phyloP scores from a whole-genome alignment of 805 yeast genomes.

The Zygosaccharomyces siamensis region DNA sequence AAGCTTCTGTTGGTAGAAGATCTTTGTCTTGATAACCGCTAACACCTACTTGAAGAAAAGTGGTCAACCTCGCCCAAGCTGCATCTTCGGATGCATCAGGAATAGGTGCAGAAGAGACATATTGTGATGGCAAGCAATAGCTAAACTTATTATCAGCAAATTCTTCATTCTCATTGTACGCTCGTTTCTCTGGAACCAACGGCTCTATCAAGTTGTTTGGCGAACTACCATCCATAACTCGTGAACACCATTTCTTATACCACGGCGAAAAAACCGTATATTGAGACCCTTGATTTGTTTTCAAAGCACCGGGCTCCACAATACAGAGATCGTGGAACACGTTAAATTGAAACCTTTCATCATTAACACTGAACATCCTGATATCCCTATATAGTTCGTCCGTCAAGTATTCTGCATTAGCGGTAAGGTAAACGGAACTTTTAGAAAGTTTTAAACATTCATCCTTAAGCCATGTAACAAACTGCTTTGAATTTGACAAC shows the following conservation, averaged over 20 bases:
- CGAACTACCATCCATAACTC: slow-evolving; percentile 15
- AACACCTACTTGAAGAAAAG: slow-evolving; percentile 15
- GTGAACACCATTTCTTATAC: slow-evolving; percentile 41
- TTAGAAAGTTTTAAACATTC: slow-evolving; percentile 13
- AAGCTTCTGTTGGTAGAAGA: slow-evolving; percentile 15
- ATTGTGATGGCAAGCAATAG: slow-evolving; percentile 18
- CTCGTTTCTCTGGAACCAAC: not conserved
- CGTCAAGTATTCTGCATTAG: slow-evolving; percentile 35
- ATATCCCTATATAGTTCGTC: slow-evolving; percentile 34
- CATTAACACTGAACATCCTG: slow-evolving; percentile 7
- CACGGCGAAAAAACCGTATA: slow-evolving; percentile 48
- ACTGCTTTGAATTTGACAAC: slow-evolving; percentile 18
- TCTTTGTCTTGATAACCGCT: slow-evolving; percentile 21
- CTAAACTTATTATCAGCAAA: slow-evolving; percentile 12
- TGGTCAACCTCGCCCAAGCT: slow-evolving; percentile 18
- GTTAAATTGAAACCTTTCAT: slow-evolving; percentile 13
- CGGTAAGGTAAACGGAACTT: slow-evolving; percentile 19
- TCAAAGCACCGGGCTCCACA: slow-evolving; percentile 39
- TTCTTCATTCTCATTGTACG: slow-evolving; percentile 8
- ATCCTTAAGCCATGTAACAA: slow-evolving; percentile 22
- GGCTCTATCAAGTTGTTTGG: slow-evolving; percentile 6
- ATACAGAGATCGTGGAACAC: slow-evolving; percentile 41
- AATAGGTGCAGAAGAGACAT: slow-evolving; percentile 5
- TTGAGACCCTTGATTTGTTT: slow-evolving; percentile 41
- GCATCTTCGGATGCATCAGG: slow-evolving; percentile 21